Conservation (phyloP, 805 yeast genomes). For the Barnettozyma sucrosica region DNA sequence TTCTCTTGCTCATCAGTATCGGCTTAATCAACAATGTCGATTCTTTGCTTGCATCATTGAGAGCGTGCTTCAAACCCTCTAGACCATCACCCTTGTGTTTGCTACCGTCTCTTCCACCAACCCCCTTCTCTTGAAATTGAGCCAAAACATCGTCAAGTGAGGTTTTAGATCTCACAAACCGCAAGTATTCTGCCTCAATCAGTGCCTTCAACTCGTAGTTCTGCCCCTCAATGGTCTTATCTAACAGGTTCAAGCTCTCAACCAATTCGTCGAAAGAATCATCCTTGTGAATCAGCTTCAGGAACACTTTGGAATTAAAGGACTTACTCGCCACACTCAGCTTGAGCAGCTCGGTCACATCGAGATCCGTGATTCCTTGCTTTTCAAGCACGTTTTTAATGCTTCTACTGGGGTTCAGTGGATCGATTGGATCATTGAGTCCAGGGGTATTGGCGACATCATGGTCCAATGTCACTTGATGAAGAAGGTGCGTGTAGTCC, state of each 20-base stretch:
- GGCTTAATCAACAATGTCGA: constrained; percentile 56
- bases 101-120: constrained; percentile 13
- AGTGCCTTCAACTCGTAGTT: constrained; percentile 44
- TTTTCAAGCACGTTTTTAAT: constrained; percentile 38
- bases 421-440: constrained; percentile 41
- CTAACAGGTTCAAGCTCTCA: constrained; percentile 42
- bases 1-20: constrained; percentile 43
- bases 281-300: constrained; percentile 49
- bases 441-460: constrained; percentile 17
- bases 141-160: constrained; percentile 54
- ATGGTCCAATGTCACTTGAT: constrained; percentile 21
- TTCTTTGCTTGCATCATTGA: constrained; percentile 44
- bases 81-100: constrained; percentile 20
- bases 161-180: constrained; percentile 61
- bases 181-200: constrained; percentile 54
- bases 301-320: constrained; percentile 51
- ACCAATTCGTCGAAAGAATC: constrained; percentile 48
- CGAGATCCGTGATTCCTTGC: constrained; percentile 34
- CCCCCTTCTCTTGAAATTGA: constrained; percentile 41
- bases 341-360: constrained; percentile 33
- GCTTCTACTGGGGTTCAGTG: constrained; percentile 47
- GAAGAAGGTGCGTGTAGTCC: constrained; percentile 13
- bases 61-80: constrained; percentile 32
- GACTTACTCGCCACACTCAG: constrained; percentile 50
- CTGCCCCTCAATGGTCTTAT: constrained; percentile 42